Percentiles rank a stretch among this genome's conserved stretches.
Evolutionary conservation across 805 yeast genomes (phyloP).

Genomic region (Starmerella apis): DNA sequence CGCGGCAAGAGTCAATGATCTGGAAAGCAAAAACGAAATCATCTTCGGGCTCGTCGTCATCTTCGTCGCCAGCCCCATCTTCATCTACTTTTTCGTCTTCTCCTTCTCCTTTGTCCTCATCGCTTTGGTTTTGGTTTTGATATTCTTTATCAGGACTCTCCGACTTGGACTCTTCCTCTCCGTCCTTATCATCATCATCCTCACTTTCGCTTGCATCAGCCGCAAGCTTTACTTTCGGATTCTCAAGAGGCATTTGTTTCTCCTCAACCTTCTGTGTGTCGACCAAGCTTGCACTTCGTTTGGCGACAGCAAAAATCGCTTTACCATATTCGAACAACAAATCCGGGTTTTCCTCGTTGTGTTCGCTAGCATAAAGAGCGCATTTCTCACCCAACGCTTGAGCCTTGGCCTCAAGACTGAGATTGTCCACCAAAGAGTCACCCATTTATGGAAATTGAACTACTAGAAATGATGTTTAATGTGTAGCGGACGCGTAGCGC

Average conservation of each 20-base stretch:
- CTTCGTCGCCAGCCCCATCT: constrained; percentile 1
- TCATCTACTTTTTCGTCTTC: constrained; percentile 22
- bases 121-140: constrained; percentile 31
- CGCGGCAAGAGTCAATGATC: constrained; percentile 64
- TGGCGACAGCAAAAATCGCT: constrained; percentile 68
- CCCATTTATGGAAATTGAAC: not conserved
- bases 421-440: constrained; percentile 1
- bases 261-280: constrained; percentile 40
- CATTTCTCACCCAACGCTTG: constrained; percentile 33
- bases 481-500: not conserved
- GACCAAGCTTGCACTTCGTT: constrained; percentile 60
- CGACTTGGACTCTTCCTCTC: constrained; percentile 16
- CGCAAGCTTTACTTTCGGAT: constrained; percentile 21
- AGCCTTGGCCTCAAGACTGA: constrained; percentile 14
- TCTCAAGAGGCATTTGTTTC: constrained; percentile 23
- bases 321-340: constrained; percentile 67
- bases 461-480: not conserved
- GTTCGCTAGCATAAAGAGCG: constrained; percentile 40
- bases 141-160: constrained; percentile 24
- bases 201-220: constrained; percentile 28
- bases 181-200: constrained; percentile 28
- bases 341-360: constrained; percentile 62
- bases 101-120: constrained; percentile 10
- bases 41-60: constrained; percentile 35
- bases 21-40: constrained; percentile 72